Evolutionary conservation across 2,329 filamentous ascomycete species (phyloP), one percentile per base, ranked within the genome.

Genomic region (Coleophoma crateriformis): DNA sequence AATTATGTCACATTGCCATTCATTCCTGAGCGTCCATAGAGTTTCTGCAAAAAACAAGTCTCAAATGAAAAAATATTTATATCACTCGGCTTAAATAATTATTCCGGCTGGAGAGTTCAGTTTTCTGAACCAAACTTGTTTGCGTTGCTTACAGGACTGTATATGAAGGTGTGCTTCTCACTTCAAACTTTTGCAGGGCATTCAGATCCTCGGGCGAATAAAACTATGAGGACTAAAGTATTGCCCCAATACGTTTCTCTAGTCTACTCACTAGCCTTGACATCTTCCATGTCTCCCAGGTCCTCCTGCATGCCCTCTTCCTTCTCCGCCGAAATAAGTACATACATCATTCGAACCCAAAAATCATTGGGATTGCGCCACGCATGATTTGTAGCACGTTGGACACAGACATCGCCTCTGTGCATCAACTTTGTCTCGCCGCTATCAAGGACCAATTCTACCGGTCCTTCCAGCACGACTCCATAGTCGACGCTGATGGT

Each of bases 1-100:
- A 82, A 81, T 58, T 82, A 73, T 58, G 63, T 82, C 12, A 71
- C 67, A 0, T 58, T 82, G 44, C 79, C 78, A 1, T 59, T 81
- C 19, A 75, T 82, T 47, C 76, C 77, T 7, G 35, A 7, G 35
- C 27, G 6, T 27, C 8, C 6, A 10, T 27, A 27, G 8, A 7
- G 27, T 27, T 10, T 27, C 27, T 10, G 6, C 8, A 27, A 4
- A 27, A 10, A 3, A 27, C 58, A 64, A n/a, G 38, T 33, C 33
- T 45, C 10, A 17, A 34, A n/a, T 7, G 2, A 19, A 10, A 22
- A 14, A 7, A 27, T 27, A 2, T 27, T 7, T 7, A 7, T 3
- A 27, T 27, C 2, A 3, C 27, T 27, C 8, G 27, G 27, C 8
- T 27, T 27, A 7, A 27, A 27, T 10, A 7, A 27, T 7, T 10